Percentiles rank a stretch among this genome's conserved stretches.
Evolutionary conservation across 2,329 filamentous ascomycete genomes (phyloP).

Genomic region (Fusarium devonianum): DNA sequence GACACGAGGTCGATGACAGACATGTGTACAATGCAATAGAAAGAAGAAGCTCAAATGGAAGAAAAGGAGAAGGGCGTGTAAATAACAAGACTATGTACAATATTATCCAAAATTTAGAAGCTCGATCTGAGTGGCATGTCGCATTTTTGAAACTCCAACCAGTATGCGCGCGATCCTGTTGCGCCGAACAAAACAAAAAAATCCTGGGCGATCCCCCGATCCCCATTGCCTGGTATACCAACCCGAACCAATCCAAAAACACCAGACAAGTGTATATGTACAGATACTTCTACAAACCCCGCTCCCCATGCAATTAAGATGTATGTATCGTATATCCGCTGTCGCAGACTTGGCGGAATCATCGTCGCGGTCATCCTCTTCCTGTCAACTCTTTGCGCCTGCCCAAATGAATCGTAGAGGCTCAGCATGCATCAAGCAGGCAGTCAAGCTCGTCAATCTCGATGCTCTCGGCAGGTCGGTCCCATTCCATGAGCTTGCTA

Average conservation of each 20-base stretch:
- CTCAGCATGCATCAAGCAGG: constrained; percentile 77
- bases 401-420: constrained; percentile 20
- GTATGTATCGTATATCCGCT: constrained; percentile 35
- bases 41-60: neutral
- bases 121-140: constrained; percentile 40
- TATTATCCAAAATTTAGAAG: constrained; percentile 29
- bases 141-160: constrained; percentile 33
- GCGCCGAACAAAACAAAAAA: constrained; percentile 34
- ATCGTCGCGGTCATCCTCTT: constrained; percentile 34
- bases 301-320: constrained; percentile 39
- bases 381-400: constrained; percentile 31
- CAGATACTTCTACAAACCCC: constrained; percentile 43
- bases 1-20: neutral
- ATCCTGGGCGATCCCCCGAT: constrained; percentile 19
- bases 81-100: constrained; percentile 38
- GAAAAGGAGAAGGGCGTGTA: constrained; percentile 33
- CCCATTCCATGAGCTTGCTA: constrained; percentile 59
- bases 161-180: constrained; percentile 25
- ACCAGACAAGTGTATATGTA: constrained; percentile 43
- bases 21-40: constrained; percentile 18
- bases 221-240: constrained; percentile 36
- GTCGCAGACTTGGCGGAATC: constrained; percentile 38
- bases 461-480: constrained; percentile 83
- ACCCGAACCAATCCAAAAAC: constrained; percentile 32
- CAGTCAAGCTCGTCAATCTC: constrained; percentile 93